Percentiles rank a stretch among this genome's conserved stretches.
These are phyloP conservation scores for Staphylotrichum longicolle DNA, from an alignment of 495 filamentous ascomycete species.

Conservation along the genomic window DNA sequence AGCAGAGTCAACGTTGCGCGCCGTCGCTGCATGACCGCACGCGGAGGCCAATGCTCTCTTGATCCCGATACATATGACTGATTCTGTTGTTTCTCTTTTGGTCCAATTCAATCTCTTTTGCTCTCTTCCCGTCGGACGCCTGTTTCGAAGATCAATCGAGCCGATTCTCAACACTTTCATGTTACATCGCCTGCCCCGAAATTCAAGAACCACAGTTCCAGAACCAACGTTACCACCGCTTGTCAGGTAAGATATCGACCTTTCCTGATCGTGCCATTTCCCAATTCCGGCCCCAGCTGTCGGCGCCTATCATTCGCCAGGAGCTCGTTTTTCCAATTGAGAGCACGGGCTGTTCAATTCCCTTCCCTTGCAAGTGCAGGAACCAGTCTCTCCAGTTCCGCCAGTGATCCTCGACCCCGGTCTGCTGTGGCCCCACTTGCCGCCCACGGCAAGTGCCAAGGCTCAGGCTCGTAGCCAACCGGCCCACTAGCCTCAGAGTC, in stretches of 20 bases:
- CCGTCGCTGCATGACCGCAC: not conserved
- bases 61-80: not conserved
- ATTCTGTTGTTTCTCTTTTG: no score
- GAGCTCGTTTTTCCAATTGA: not conserved
- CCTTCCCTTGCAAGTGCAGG: no score
- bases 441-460: slow-evolving; percentile 8
- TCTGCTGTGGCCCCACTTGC: slow-evolving; percentile 11
- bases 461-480: not conserved
- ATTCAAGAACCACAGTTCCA: not conserved
- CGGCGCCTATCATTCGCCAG: not conserved
- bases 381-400: no score
- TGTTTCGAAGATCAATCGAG: no score
- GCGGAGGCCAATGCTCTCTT: not conserved
- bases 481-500: slow-evolving; percentile 8
- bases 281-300: not conserved
- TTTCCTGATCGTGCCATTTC: not conserved
- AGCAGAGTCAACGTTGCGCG: slow-evolving; percentile 1
- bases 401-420: not conserved
- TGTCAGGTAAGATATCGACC: not conserved
- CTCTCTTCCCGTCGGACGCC: not conserved
- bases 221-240: not conserved
- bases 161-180: not conserved
- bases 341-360: not conserved
- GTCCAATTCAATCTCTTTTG: not conserved
- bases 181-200: not conserved